Evolutionary conservation across 148 eudicot genomes (phyloP), one percentile per base, ranked within the genome.

Genomic region (Rhododendron griersonianum): DNA sequence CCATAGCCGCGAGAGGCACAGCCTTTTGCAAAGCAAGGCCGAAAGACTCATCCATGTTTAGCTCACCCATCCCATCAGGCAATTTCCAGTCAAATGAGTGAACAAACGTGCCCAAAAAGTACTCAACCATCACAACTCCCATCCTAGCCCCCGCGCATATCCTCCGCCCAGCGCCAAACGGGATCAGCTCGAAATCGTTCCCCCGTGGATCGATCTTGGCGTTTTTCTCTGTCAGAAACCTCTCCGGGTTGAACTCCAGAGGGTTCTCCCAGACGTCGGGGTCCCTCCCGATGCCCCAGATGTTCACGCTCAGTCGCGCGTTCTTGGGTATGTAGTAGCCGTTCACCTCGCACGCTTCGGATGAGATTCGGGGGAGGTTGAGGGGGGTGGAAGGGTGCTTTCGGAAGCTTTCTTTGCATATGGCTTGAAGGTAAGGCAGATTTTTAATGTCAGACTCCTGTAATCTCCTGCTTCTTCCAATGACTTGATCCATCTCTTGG

Each of bases 111-210:
- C 89, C 93, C 47, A 89, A 16, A 6, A 89, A 83, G 48, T 80
- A 85, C 77, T 89, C 88, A 13, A 88, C 87, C 85, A 89, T 19
- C 75, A 75, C 81, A n/a, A 89, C 35, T 23, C 90, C 92, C 85
- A 89, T 82, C 28, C 91, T 85, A 44, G 82, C 51, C 4, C 93
- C 93, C 0, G 88, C 92, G 67, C 93, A 91, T 0, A 91, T 90
- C 84, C 91, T 91, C 48, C 92, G 81, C 30, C 92, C 92, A 0
- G 92, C 75, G 10, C 92, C 92, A 19, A 91, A 91, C 2, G 93
- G 93, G 7, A 91, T 85, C 0, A 91, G 74, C 84, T 90, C 87
- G 35, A 85, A 91, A 65, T 87, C 74, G 1, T 90, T 84, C 15
- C 93, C 93, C 23, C 78, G 61, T 0, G 89, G 85, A 11, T 90